Conservation (phyloP, 441 rosid species). For the Pelargonium citronellum region DNA sequence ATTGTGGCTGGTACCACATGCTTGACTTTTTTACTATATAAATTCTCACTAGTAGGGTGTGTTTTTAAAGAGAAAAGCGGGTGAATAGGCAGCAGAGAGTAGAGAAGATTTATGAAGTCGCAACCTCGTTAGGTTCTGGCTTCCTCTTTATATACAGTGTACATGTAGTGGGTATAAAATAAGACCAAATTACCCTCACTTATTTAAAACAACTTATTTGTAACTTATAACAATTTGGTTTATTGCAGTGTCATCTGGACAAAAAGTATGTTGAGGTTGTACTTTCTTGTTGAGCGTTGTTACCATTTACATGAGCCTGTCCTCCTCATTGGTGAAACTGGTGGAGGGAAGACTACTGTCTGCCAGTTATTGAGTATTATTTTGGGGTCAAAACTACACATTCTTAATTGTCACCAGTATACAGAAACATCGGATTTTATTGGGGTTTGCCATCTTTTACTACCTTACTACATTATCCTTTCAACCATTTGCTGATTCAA, state of each 20-base stretch:
- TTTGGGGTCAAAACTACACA: slow-evolving; percentile 58
- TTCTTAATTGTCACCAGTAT: slow-evolving; percentile 94
- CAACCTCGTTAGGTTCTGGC: not conserved
- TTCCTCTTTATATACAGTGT: not conserved
- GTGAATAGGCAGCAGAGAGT: not conserved
- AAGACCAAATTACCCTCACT: not conserved
- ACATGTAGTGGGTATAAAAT: not conserved
- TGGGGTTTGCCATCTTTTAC: slow-evolving; percentile 56
- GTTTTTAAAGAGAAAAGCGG: not conserved
- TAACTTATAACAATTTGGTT: slow-evolving; percentile 16
- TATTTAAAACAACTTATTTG: not conserved
- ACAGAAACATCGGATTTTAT: slow-evolving; percentile 95
- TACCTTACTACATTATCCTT: slow-evolving; percentile 1
- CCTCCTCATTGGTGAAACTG: slow-evolving; percentile 98
- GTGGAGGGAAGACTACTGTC: slow-evolving; percentile 97
- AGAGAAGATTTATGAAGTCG: not conserved
- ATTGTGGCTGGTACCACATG: slow-evolving; percentile 8
- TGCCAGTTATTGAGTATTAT: slow-evolving; percentile 69
- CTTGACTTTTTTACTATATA: slow-evolving; percentile 18
- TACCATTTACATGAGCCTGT: slow-evolving; percentile 84
- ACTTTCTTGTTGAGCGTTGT: slow-evolving; percentile 68
- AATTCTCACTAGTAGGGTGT: slow-evolving; percentile 17
- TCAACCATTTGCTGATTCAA: slow-evolving; percentile 8
- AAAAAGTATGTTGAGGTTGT: slow-evolving; percentile 79
- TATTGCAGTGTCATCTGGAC: slow-evolving; percentile 68